Evolutionary conservation across 2,329 filamentous ascomycete genomes (phyloP).

Genomic region (Tolypocladium album): DNA sequence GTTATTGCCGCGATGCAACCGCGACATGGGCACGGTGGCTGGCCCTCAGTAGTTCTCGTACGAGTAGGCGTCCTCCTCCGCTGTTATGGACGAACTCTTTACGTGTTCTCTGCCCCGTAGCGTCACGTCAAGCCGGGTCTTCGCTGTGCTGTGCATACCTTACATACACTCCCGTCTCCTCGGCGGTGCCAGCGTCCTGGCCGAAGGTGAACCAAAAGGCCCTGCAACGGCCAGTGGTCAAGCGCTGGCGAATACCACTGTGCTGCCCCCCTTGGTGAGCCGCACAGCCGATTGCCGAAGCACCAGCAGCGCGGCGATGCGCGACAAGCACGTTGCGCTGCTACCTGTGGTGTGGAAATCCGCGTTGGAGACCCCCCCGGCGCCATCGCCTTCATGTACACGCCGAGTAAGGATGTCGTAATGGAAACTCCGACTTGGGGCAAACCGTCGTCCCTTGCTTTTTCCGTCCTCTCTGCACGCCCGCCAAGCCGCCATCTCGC

Average conservation of each 20-base stretch:
- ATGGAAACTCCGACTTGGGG: conserved; percentile 4
- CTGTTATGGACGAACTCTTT: no score
- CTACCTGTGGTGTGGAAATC: not conserved
- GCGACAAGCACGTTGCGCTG: not conserved
- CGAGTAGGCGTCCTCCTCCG: no score
- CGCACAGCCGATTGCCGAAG: not conserved
- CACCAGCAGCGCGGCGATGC: not conserved
- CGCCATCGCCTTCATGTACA: not conserved
- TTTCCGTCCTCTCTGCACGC: not conserved
- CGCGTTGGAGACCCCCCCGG: not conserved
- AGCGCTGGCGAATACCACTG: not conserved
- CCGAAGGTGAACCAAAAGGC: not conserved
- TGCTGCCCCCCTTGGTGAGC: not conserved
- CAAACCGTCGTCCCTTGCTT: not conserved
- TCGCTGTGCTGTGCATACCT: not conserved
- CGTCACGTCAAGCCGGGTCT: not conserved
- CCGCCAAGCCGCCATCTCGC: not conserved
- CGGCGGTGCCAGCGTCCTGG: not conserved
- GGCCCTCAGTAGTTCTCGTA: no score
- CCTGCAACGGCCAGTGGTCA: not conserved
- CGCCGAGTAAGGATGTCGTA: conserved; percentile 7
- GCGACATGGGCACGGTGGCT: no score
- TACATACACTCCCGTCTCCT: not conserved
- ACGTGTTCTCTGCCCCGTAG: not conserved
- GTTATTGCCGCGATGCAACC: no score